phyloP scores from a whole-genome alignment of 1,139 yeast genomes.

The Candida albicans region DNA sequence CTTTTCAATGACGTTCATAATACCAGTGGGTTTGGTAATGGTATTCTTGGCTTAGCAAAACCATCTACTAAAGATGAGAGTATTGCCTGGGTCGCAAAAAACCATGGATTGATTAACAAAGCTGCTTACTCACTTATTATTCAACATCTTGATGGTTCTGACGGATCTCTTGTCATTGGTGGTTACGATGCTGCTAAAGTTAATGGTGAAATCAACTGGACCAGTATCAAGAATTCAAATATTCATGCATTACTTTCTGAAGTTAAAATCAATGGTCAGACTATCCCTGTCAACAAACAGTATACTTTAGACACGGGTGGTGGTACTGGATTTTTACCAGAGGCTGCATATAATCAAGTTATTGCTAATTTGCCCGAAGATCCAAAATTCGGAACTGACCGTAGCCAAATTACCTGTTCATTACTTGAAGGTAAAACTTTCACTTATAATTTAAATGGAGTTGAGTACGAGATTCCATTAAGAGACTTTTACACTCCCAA shows the following conservation, averaged over 20 bases:
- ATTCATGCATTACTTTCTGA: slow-evolving; percentile 1
- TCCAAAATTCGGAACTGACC: background rate
- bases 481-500: background rate
- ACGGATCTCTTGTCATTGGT: slow-evolving; percentile 6
- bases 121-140: slow-evolving; percentile 4
- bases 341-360: slow-evolving; percentile 1
- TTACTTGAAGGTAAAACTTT: slow-evolving; percentile 3
- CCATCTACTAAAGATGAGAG: background rate
- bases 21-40: background rate
- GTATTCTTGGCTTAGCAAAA: slow-evolving; percentile 5
- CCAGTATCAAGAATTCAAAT: slow-evolving; percentile 4
- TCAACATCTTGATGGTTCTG: background rate
- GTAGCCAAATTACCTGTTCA: background rate
- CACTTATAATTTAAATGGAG: slow-evolving; percentile 3
- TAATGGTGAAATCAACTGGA: slow-evolving; percentile 6
- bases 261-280: slow-evolving; percentile 1
- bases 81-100: slow-evolving; percentile 1
- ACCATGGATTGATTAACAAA: slow-evolving; percentile 3
- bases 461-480: slow-evolving; percentile 2
- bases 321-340: background rate
- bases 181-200: slow-evolving; percentile 9
- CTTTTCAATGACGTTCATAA: slow-evolving; percentile 1
- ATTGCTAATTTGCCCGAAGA: slow-evolving; percentile 6
- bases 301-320: slow-evolving; percentile 7
- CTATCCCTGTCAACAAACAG: slow-evolving; percentile 1